These are phyloP conservation scores for Solanum medicagineum DNA, from an alignment of 257 asterid genomes.

Conservation along the genomic window DNA sequence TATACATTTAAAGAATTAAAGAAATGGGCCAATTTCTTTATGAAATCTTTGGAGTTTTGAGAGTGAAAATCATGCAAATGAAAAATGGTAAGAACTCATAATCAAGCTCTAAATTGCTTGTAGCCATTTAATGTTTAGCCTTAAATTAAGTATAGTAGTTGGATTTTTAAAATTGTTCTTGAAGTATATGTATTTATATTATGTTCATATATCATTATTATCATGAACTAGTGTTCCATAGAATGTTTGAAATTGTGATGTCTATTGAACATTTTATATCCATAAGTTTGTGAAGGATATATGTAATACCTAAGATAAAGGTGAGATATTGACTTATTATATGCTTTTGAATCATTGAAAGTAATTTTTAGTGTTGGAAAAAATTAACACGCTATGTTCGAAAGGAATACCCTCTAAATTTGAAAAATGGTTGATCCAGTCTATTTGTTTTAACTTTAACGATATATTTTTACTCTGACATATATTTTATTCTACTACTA, in stretches of 20 bases:
- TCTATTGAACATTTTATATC: not conserved
- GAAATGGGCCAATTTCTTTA: slow-evolving; percentile 21
- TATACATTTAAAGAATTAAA: too few relatives aligned
- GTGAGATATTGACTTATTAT: too few relatives aligned
- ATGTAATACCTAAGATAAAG: not conserved
- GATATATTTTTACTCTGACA: not conserved
- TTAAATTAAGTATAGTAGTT: not conserved
- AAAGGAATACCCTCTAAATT: not conserved
- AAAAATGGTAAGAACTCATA: slow-evolving; percentile 9
- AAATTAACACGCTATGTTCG: not conserved
- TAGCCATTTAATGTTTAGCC: not conserved
- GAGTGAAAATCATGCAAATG: slow-evolving; percentile 8
- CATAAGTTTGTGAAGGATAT: not conserved
- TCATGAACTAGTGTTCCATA: not conserved
- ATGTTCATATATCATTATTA: not conserved
- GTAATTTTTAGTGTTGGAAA: not conserved
- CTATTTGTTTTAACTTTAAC: too few relatives aligned
- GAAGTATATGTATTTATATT: not conserved
- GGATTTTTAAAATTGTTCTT: too few relatives aligned
- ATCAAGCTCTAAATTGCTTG: not conserved
- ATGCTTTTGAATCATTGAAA: not conserved
- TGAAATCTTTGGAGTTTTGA: slow-evolving; percentile 24
- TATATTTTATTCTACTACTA: not conserved
- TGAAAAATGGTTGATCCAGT: not conserved
- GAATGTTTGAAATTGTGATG: not conserved